Conservation (phyloP, 2,329 filamentous ascomycete genomes). For the Fonsecaea multimorphosa region DNA sequence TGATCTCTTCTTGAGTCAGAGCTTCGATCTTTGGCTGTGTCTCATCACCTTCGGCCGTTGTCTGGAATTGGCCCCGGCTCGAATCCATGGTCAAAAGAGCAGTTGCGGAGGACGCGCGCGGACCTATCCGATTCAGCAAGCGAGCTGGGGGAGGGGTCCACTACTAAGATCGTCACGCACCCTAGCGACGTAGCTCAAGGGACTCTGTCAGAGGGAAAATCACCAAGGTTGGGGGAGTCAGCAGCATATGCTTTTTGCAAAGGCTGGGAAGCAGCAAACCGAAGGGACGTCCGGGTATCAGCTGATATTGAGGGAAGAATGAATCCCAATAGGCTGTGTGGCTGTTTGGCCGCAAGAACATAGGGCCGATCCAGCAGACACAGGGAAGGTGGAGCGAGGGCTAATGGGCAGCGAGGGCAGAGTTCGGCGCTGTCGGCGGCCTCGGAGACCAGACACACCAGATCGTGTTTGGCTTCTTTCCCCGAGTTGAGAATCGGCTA, state of each 20-base stretch:
- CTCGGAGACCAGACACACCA: too few species aligned
- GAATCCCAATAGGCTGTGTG: background rate
- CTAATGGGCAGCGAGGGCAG: too few species aligned
- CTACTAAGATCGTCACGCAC: background rate
- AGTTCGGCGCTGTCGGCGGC: too few species aligned
- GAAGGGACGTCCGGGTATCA: background rate
- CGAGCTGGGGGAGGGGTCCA: background rate
- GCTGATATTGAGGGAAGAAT: background rate
- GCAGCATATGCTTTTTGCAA: too few species aligned
- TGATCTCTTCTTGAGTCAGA: constrained; percentile 11
- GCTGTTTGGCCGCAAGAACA: too few species aligned
- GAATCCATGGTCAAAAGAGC: background rate
- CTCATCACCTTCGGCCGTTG: constrained; percentile 1
- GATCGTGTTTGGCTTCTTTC: too few species aligned
- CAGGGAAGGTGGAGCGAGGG: too few species aligned
- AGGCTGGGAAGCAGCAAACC: background rate
- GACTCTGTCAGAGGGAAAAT: background rate
- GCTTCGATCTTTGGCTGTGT: background rate
- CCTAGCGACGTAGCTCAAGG: background rate
- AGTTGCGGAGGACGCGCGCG: background rate
- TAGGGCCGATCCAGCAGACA: too few species aligned
- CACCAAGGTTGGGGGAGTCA: background rate
- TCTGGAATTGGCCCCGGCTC: background rate
- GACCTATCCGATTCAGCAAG: background rate
- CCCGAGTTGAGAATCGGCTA: too few species aligned